Evolutionary conservation across 352 stramenopile species (phyloP).

Genomic region (Phytophthora sp.): DNA sequence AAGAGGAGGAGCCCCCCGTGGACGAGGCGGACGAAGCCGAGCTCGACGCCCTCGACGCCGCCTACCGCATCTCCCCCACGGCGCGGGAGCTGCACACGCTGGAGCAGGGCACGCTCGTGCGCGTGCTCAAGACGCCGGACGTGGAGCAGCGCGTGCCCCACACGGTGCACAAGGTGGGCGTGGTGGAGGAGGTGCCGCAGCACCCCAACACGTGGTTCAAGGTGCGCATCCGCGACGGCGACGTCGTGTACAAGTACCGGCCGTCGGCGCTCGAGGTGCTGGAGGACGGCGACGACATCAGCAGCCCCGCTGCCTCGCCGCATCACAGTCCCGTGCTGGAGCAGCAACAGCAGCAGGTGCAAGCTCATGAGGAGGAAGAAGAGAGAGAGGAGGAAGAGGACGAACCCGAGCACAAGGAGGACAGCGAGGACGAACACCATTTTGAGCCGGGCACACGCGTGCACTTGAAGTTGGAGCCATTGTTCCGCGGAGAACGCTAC

Average conservation of each 20-base stretch:
- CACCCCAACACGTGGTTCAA: conserved; percentile 91
- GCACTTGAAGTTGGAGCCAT: conserved; percentile 48
- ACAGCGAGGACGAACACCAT: conserved; percentile 43
- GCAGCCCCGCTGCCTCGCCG: conserved; percentile 21
- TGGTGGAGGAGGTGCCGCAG: conserved; percentile 81
- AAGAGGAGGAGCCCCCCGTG: conserved; percentile 43
- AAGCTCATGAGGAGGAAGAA: conserved; percentile 25
- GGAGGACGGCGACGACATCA: conserved; percentile 32
- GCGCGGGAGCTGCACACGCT: conserved; percentile 61
- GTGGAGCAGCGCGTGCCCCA: conserved; percentile 87
- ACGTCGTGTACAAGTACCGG: conserved; percentile 90
- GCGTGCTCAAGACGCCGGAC: conserved; percentile 72
- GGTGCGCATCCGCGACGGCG: conserved; percentile 79
- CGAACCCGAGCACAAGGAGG: conserved; percentile 28
- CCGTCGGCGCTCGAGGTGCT: conserved; percentile 75
- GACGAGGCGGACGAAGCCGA: conserved; percentile 56
- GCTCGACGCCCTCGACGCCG: conserved; percentile 33
- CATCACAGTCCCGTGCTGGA: conserved; percentile 22
- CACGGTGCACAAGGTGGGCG: conserved; percentile 77
- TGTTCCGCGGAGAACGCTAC: conserved; percentile 61
- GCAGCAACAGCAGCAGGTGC: no score
- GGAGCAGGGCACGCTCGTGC: conserved; percentile 68
- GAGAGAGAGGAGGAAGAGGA: conserved; percentile 33
- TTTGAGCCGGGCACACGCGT: conserved; percentile 66
- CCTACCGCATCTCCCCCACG: conserved; percentile 29